Evolutionary conservation across 331 rosid species (phyloP), one percentile per base, ranked within the genome.

Genomic region (Malus hybrid): DNA sequence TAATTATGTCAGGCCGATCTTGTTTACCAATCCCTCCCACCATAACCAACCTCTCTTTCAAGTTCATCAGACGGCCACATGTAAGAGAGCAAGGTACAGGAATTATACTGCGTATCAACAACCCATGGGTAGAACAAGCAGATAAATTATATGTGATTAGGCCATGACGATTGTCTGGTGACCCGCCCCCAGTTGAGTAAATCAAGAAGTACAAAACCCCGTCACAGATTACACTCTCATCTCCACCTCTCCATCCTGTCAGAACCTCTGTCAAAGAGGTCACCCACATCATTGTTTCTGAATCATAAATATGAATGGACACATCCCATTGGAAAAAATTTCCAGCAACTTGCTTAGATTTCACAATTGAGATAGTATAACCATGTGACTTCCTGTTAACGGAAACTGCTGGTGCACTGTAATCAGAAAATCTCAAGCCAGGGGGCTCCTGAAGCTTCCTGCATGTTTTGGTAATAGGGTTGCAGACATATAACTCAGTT

Each of bases 171-270:
- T 71, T 82, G 56, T 87, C 95, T 0, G 86, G 83, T 0, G 20
- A 56, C 36, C 85, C 86, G 2, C 76, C 89, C 15, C 93, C 97
- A 0, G 93, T 89, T 28, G 96, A 83, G 85, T 93, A 89, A 70
- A 89, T 89, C 76, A 93, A 52, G 68, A 93, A 85, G 87, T 87
- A 90, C 76, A 93, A 77, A 72, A 89, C 84, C 67, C 90, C 95
- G 73, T 84, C 89, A 78, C 98, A 93, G 44, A 89, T 91, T 73
- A 93, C 90, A 68, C 95, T 86, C 87, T 89, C 97, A 6, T 90
- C 92, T 32, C 97, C 98, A 66, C 95, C 94, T 73, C 98, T 90
- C 97, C 98, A 93, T 53, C 97, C 98, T 8, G 75, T 63, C 82
- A 93, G 78, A 63, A 87, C 90, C 81, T 93, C 98, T 1, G 92